These are phyloP conservation scores for Quercus berberidifolia DNA, from an alignment of 306 rosid species.

Conservation along the genomic window DNA sequence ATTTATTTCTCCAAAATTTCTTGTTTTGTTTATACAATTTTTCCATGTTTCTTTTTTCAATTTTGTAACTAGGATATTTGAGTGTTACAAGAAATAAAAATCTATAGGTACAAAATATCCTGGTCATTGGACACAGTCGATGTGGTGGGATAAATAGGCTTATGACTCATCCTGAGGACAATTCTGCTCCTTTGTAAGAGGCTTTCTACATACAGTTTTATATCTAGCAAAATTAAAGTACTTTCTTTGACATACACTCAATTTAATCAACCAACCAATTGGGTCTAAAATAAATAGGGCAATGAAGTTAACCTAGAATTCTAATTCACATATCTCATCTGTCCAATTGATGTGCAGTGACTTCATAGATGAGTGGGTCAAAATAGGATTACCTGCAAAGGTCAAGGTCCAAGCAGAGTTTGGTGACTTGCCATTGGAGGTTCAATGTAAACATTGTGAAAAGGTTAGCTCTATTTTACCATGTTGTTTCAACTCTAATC, in stretches of 20 bases:
- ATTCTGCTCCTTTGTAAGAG: conserved; percentile 42
- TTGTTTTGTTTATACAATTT: neutral
- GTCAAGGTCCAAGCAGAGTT: conserved; percentile 25
- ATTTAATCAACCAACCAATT: too few species aligned
- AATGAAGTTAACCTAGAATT: neutral
- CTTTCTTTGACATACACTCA: neutral
- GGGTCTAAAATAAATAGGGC: neutral
- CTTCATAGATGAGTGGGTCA: conserved; percentile 72
- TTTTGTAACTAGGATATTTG: neutral
- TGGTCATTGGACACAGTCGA: conserved; percentile 64
- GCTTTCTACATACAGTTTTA: neutral
- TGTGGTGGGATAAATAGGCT: conserved; percentile 71
- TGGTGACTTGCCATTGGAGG: neutral
- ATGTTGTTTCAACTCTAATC: neutral
- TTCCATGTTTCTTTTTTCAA: neutral
- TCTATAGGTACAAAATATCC: conserved; percentile 47
- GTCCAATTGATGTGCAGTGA: conserved; percentile 40
- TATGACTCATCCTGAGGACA: conserved; percentile 56
- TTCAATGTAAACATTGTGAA: conserved; percentile 39
- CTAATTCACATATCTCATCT: neutral
- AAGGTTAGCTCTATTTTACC: conserved; percentile 19
- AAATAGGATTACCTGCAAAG: conserved; percentile 55
- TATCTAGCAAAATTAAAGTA: neutral
- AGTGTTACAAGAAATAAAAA: neutral
- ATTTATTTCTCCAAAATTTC: neutral